Evolutionary conservation across 495 filamentous ascomycete species (phyloP), one percentile per base, ranked within the genome.

Genomic region (Trichocladium uniseriatum): DNA sequence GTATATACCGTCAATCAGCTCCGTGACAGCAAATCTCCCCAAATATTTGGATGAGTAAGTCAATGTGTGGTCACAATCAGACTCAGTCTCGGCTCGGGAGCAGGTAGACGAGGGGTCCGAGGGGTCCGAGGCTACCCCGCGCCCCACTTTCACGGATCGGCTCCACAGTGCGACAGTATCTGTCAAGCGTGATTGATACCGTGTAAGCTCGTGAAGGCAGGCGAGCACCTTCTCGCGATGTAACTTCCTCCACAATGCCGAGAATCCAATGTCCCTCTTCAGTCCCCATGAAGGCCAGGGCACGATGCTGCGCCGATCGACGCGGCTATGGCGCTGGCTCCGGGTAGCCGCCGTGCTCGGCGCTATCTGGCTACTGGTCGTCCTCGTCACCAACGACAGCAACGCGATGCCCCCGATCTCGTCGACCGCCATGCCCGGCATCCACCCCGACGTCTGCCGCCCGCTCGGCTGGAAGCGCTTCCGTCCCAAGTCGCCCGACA

Each of bases 401-500:
- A 7, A 32, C 28, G 29, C 20, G 5, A 1, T n/a, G 18, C 24
- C 38, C 31, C 3, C 27, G 34, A 2, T 24, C 16, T 14, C 51
- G 3, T 15, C 27, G 4, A 8, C 18, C 24, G 9, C 13, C n/a
- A n/a, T n/a, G n/a, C n/a, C n/a, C 43, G n/a, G 46, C 22, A 29
- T 31, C 45, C 14, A 29, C 43, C 36, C 24, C 20, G 48, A 54
- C 48, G 46, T 72, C 52, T 76, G 73, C 55, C 59, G 56, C 11
- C 57, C 57, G 15, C 62, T 73, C 47, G 69, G 69, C 4, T 76
- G 70, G 69, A 28, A 52, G 11, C 60, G 61, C 18, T 72, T 63
- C 57, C 19, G 15, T 18, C 37, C 44, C 38, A 8, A 35, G 19
- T 35, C 27, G 9, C 43, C 52, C 6, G 44, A 39, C 3, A 49